Evolutionary conservation across 2,329 filamentous ascomycete species (phyloP).

Genomic region (Penicillium psychrosexuale): DNA sequence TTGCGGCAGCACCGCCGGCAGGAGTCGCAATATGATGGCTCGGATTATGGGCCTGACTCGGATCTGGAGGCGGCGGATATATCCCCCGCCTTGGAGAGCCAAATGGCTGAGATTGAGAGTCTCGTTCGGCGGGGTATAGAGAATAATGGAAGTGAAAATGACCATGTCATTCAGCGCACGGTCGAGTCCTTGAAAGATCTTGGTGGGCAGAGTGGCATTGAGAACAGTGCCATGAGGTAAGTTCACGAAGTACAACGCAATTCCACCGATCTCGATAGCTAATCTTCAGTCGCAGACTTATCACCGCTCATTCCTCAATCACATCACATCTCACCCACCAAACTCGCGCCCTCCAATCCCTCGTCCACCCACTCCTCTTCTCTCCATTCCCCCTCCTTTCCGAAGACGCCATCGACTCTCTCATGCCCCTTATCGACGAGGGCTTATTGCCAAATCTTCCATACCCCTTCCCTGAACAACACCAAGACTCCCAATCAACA

Average conservation of each 20-base stretch:
- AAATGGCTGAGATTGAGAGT: constrained; percentile 56
- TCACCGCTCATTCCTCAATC: constrained; percentile 57
- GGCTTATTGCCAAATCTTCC: constrained; percentile 54
- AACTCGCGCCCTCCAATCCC: constrained; percentile 57
- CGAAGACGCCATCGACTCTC: constrained; percentile 54
- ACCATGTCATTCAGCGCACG: constrained; percentile 53
- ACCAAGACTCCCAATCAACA: constrained; percentile 26
- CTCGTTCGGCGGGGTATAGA: constrained; percentile 53
- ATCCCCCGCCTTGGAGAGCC: constrained; percentile 53
- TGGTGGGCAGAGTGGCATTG: constrained; percentile 54
- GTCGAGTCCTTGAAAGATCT: constrained; percentile 53
- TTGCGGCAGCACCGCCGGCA: constrained; percentile 39
- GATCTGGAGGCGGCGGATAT: constrained; percentile 54
- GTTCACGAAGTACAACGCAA: constrained; percentile 7
- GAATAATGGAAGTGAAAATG: constrained; percentile 51
- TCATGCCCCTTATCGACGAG: constrained; percentile 55
- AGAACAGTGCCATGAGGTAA: constrained; percentile 56
- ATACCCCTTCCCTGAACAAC: constrained; percentile 39
- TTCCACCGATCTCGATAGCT: not conserved
- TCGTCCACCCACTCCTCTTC: constrained; percentile 57
- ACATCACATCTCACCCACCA: constrained; percentile 60
- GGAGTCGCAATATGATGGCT: constrained; percentile 54
- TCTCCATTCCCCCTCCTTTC: constrained; percentile 55
- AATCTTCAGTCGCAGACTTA: constrained; percentile 43
- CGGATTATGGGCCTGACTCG: constrained; percentile 57